Base-by-base conservation (phyloP, 2,329 filamentous ascomycete species). In the Massarina eburnea region DNA sequence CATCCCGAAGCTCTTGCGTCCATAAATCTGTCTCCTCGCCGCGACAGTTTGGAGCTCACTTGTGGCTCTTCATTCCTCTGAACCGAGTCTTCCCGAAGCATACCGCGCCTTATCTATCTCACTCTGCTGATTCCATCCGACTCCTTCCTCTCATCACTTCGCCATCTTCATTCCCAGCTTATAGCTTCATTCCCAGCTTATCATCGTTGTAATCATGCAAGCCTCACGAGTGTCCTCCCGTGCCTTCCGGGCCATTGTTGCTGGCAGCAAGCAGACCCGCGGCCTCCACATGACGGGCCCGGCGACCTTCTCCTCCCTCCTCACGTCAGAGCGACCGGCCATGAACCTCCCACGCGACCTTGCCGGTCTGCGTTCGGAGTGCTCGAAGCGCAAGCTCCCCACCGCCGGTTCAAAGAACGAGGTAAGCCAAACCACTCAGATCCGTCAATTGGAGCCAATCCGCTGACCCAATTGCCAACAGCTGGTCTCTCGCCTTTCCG, bases 201-300 rank as follows among this genome's bases (percentile, higher is more conserved):
- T 35, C 34, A 20, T 33, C 17, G 36, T 15, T 29, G 29, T 32
- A 40, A 62, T 45, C 54, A 75, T 74, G 73, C 71, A 72, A 43
- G 70, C 72, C 53, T 67, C 72, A 54, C 59, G 73, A 64, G 63
- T 68, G 19, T 68, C 70, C 46, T 69, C 71, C 48, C 70, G 72
- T 54, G 71, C 71, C 56, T 67, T 76, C 48, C 67, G 63, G 51
- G 72, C 67, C 52, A 59, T 74, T 45, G 64, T 70, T 57, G 61
- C 60, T 38, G 61, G 59, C 49, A 66, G 60, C 57, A 66, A 58
- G 50, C 63, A 71, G 46, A 59, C 64, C 56, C 81, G 82, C 55
- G 66, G 68, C 45, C 75, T 84, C 39, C 79, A 80, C 70, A 82
- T 84, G 72, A 84, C 82, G 27, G 81, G 81, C 43, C 77, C 78